Conservation (phyloP, 257 asterid species). For the Solanum chmielewskii region DNA sequence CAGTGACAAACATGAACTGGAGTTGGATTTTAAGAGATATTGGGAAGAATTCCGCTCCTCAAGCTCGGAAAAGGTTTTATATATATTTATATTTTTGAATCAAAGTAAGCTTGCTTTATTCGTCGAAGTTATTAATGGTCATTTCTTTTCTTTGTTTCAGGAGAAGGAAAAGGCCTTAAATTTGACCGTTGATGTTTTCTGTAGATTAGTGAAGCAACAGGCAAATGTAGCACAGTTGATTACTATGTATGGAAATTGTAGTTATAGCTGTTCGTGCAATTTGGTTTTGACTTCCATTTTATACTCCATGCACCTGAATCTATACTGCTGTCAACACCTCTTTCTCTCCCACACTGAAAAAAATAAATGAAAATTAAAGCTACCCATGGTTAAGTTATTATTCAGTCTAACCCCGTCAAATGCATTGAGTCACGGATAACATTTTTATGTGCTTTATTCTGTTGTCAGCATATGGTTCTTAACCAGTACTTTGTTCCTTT, state of each 20-base stretch:
- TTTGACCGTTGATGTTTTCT: conserved; percentile 82
- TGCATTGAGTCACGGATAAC: background rate
- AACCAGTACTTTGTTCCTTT: conserved; percentile 10
- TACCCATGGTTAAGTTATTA: background rate
- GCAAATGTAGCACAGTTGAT: conserved; percentile 75
- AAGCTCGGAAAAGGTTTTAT: conserved; percentile 41
- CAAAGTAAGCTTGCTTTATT: background rate
- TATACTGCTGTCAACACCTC: background rate
- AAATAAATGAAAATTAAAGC: background rate
- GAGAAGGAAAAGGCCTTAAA: conserved; percentile 96
- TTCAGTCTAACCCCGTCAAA: background rate
- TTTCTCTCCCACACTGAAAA: background rate
- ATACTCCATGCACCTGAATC: background rate
- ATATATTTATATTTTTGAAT: background rate
- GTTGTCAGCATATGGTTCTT: conserved; percentile 6
- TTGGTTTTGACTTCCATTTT: conserved; percentile 3
- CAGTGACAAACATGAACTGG: conserved; percentile 74
- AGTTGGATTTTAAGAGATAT: conserved; percentile 86
- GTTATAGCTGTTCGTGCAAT: background rate
- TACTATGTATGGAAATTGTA: conserved; percentile 50
- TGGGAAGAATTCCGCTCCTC: conserved; percentile 97
- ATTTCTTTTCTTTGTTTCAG: conserved; percentile 42
- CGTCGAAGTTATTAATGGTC: background rate
- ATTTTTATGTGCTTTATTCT: background rate
- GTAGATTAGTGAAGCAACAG: conserved; percentile 94